Evolutionary conservation across 1,139 yeast genomes (phyloP), one percentile per base, ranked within the genome.

Genomic region (Candida albicans): DNA sequence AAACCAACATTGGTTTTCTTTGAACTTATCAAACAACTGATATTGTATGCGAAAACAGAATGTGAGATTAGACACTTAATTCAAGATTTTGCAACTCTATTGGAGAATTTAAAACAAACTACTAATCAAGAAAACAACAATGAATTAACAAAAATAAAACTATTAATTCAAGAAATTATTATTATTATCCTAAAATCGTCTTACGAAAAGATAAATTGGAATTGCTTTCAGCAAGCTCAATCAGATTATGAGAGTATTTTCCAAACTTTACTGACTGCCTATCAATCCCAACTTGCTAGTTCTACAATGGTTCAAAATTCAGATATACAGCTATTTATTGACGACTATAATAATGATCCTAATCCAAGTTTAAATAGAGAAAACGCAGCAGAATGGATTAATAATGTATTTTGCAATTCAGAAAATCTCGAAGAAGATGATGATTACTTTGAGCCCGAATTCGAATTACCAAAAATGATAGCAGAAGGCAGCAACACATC

Each of bases 241-340:
- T 13, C 31, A 12, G 44, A 44, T 29, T 44, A 39, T 32, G 13
- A 39, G 25, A 38, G 28, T 12, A 9, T 44, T 9, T 44, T 38
- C 29, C 41, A 14, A 4, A 22, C 32, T 8, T 10, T n/a, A 7
- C 8, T 10, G 14, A 10, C 12, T n/a, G 32, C n/a, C 11, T 12
- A 29, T 10, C 14, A 29, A n/a, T 10, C 12, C 3, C 32, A 29
- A 29, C 13, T n/a, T 13, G n/a, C 14, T 14, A 34, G 15, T 30
- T 34, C 35, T 14, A 38, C 41, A 18, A 32, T 41, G 22, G 33
- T 34, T 34, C 44, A 35, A 12, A 40, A 42, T 35, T 38, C 40
- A 6, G 40, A 35, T 14, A 30, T 42, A 22, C 30, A 34, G 7
- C 15, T 33, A 4, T 25, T 18, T 18, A 4, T 9, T 14, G 11